Percentiles rank a stretch among this genome's conserved stretches.
phyloP scores from a whole-genome alignment of 352 stramenopile species.

The Phytophthora macrochlamydospora region DNA sequence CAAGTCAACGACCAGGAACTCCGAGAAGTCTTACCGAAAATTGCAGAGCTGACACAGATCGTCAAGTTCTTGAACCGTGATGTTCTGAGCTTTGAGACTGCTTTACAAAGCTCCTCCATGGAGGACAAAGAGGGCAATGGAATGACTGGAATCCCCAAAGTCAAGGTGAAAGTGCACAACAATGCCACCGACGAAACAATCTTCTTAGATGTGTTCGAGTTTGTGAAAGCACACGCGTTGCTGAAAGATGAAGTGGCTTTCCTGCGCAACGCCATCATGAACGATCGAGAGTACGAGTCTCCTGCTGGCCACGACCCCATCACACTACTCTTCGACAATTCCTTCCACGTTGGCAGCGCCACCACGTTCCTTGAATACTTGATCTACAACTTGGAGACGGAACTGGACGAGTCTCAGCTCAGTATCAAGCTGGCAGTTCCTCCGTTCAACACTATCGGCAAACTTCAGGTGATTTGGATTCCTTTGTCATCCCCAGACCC shows the following conservation, averaged over 20 bases:
- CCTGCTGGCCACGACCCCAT: slow-evolving; percentile 90
- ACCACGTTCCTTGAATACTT: slow-evolving; percentile 94
- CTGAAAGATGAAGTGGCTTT: slow-evolving; percentile 90
- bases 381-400: slow-evolving; percentile 92
- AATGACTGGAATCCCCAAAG: slow-evolving; percentile 66
- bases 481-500: slow-evolving; percentile 80
- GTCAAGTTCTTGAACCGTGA: slow-evolving; percentile 91
- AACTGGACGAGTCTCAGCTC: slow-evolving; percentile 88
- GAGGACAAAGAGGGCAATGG: slow-evolving; percentile 43
- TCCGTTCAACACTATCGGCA: slow-evolving; percentile 93
- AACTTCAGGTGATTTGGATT: slow-evolving; percentile 91
- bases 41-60: slow-evolving; percentile 92
- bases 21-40: slow-evolving; percentile 92
- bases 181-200: slow-evolving; percentile 89
- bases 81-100: slow-evolving; percentile 92
- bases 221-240: slow-evolving; percentile 86
- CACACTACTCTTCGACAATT: slow-evolving; percentile 93
- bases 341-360: slow-evolving; percentile 90
- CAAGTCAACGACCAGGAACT: slow-evolving; percentile 93
- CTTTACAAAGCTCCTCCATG: slow-evolving; percentile 75
- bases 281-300: slow-evolving; percentile 87
- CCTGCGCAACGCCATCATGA: slow-evolving; percentile 91
- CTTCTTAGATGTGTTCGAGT: slow-evolving; percentile 94
- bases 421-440: slow-evolving; percentile 92
- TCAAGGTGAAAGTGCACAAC: slow-evolving; percentile 93